These are phyloP conservation scores for Chaetomium sp. DNA, from an alignment of 2,329 filamentous ascomycete genomes.

Conservation along the genomic window DNA sequence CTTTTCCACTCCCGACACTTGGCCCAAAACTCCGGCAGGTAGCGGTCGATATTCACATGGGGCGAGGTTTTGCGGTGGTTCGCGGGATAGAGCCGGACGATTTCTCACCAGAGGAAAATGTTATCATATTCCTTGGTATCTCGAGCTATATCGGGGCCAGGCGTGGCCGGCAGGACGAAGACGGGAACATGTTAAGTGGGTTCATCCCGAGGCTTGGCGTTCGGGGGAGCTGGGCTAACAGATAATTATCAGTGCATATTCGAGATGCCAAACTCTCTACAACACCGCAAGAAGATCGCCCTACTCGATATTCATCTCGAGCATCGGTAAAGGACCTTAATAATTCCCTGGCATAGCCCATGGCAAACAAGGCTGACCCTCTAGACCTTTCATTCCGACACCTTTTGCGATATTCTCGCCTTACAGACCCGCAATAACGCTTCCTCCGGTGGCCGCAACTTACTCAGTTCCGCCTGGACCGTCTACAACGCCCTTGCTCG, in stretches of 20 bases:
- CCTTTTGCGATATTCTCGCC: constrained; percentile 58
- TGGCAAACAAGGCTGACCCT: neutral
- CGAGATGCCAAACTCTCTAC: constrained; percentile 51
- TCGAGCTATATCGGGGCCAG: constrained; percentile 56
- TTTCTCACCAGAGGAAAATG: constrained; percentile 54
- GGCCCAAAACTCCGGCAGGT: constrained; percentile 45
- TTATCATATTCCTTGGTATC: constrained; percentile 58
- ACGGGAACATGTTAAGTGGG: constrained; percentile 57
- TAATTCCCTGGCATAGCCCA: no score
- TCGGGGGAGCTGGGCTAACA: constrained; percentile 37
- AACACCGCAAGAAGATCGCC: constrained; percentile 21
- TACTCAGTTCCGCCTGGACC: constrained; percentile 56
- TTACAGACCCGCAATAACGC: constrained; percentile 59
- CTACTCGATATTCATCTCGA: constrained; percentile 19
- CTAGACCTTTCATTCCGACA: constrained; percentile 65
- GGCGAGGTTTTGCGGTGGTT: constrained; percentile 58
- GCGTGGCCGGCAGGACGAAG: constrained; percentile 54
- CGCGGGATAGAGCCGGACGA: constrained; percentile 53
- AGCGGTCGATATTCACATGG: constrained; percentile 49
- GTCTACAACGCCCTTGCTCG: constrained; percentile 63
- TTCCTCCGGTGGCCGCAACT: constrained; percentile 54
- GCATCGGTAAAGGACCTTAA: constrained; percentile 15
- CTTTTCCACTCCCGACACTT: constrained; percentile 55
- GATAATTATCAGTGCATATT: constrained; percentile 43
- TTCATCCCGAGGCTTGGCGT: neutral